Conservation (phyloP, 306 rosid genomes). For the Dryas octopetala region DNA sequence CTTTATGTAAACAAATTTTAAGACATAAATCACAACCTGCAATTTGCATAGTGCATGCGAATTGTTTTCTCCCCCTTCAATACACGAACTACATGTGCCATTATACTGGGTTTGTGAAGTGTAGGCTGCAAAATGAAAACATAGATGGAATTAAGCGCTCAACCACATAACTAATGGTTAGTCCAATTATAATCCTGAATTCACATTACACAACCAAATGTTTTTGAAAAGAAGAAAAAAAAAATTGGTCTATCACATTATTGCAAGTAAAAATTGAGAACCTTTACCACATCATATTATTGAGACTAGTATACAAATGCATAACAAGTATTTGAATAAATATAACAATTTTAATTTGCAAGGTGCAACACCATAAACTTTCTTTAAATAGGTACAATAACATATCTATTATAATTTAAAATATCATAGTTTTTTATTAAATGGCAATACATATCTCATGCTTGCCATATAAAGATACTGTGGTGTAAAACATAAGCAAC, state of each 20-base stretch:
- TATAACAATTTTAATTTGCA: neutral
- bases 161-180: neutral
- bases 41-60: conserved; percentile 93
- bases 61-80: conserved; percentile 93
- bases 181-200: neutral
- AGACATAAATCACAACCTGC: conserved; percentile 33
- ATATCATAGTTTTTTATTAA: neutral
- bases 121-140: conserved; percentile 70
- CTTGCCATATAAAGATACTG: neutral
- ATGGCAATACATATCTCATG: neutral
- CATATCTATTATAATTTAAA: neutral
- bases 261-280: neutral
- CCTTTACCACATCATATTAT: neutral
- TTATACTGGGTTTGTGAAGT: conserved; percentile 97
- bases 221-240: neutral
- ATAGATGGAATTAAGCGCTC: neutral
- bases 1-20: neutral
- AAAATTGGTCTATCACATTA: neutral
- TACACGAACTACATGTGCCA: conserved; percentile 92
- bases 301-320: neutral
- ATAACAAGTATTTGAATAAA: neutral
- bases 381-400: neutral
- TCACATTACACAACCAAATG: neutral
- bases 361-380: neutral
- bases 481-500: neutral